Base-by-base conservation (phyloP, 2,329 filamentous ascomycete genomes). In the Didymella glomerata region DNA sequence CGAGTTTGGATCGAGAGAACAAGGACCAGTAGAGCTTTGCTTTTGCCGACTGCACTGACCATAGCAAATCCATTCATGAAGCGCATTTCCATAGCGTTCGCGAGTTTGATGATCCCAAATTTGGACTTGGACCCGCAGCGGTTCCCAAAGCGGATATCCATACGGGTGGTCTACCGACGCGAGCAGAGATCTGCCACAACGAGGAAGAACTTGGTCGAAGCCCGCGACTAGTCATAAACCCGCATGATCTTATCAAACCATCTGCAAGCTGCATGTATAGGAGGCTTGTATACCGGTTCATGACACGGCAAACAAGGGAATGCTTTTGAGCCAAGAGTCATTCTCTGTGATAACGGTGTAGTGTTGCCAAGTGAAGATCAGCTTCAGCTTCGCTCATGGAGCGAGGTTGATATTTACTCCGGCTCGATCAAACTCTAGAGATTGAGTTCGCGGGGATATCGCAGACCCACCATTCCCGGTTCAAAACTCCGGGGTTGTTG, bases 141-240 rank as follows among this genome's bases (percentile, higher is more conserved):
- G n/a, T 18, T 18, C 22, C 49, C 6, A 25, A 48, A 42, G 4
- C 4, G 24, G 38, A 38, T 10, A 46, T 38, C 25, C 40, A 34
- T 40, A 45, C 56, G 56, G 49, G n/a, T 47, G 16, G 56, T 45
- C 40, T 49, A 59, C 49, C 49, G 46, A 41, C 18, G 30, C 30
- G 14, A 30, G 42, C 32, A 40, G 30, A 38, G 18, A 36, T 41
- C 34, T 34, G 41, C 30, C 24, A 40, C 25, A 28, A 18, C 16
- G 34, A 49, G n/a, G 18, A 38, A 32, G 22, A 34, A 18, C 14
- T 18, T 49, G 45, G 49, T 27, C 18, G 46, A 41, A 36, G 25
- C 18, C 38, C 18, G 20, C 42, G 24, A 47, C 40, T 54, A 59
- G 50, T 40, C 9, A 16, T 40, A 46, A 46, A 30, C 46, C 50